Conservation (phyloP, 176 grass and related monocot species). For the Microstegium vimineum region DNA sequence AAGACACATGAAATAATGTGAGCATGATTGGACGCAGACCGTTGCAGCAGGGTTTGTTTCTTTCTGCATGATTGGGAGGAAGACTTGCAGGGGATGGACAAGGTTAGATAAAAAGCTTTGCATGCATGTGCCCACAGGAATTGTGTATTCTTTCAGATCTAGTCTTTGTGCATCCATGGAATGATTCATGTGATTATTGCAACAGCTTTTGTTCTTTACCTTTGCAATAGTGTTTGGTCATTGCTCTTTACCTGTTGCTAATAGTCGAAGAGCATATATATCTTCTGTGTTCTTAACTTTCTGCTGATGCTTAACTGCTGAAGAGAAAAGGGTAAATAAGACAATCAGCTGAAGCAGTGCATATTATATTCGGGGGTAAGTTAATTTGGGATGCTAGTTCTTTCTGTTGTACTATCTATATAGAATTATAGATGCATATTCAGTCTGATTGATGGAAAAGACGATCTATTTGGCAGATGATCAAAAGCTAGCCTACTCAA, state of each 20-base stretch:
- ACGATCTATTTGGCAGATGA: constrained; percentile 26
- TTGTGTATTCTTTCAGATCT: constrained; percentile 22
- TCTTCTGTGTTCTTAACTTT: no score
- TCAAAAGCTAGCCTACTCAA: neutral
- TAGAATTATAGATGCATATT: no score
- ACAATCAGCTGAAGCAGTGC: neutral
- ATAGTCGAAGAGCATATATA: no score
- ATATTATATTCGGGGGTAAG: constrained; percentile 12
- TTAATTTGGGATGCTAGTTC: constrained; percentile 15
- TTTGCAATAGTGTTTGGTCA: no score
- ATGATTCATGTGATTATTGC: neutral
- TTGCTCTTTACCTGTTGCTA: no score
- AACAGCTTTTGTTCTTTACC: no score
- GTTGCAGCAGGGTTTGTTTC: constrained; percentile 50
- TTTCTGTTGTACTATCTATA: neutral
- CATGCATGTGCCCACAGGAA: constrained; percentile 23
- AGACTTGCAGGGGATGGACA: constrained; percentile 73
- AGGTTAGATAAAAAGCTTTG: constrained; percentile 26
- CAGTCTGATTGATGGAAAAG: constrained; percentile 26
- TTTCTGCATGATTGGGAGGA: constrained; percentile 45
- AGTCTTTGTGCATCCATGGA: constrained; percentile 30
- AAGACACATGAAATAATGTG: constrained; percentile 58
- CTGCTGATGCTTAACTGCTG: neutral
- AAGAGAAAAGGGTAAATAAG: neutral
- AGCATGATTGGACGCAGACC: constrained; percentile 45